Evolutionary conservation across 257 asterid species (phyloP), one percentile per base, ranked within the genome.

Genomic region (Rehmannia glutinosa): DNA sequence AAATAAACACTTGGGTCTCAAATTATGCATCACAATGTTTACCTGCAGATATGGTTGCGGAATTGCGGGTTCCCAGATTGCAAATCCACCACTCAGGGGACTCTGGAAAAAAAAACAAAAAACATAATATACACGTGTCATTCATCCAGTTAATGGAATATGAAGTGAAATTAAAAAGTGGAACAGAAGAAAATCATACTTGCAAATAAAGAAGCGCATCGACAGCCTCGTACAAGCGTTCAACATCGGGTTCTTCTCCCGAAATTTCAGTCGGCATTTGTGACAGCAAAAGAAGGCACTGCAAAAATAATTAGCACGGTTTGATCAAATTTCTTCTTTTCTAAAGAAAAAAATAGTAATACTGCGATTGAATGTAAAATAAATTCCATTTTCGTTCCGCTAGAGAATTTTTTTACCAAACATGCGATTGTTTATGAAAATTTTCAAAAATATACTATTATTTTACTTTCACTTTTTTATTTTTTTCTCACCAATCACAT

Each of bases 1-100:
- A n/a, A 8, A 8, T 0, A 1, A 8, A 39, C 15, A 39, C 10
- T 39, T 9, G 6, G 82, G 84, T 27, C 79, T 78, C 86, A n/a
- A n/a, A n/a, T n/a, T n/a, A n/a, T 83, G 73, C 5, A 71, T n/a
- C 5, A n/a, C 41, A 58, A 32, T 41, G 5, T 15, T 39, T 68
- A 85, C 92, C 76, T 91, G 86, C 62, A 88, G 42, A 62, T 88
- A 91, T 35, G 95, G 95, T 12, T 86, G 87, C 9, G 89, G 81
- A 62, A 80, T 58, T 33, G 89, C 76, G 25, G 92, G 92, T 64
- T 85, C 89, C 92, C 92, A 85, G 30, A 79, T 67, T 0, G 87
- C 70, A 61, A 86, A 86, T 55, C 92, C 89, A 20, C 92, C 89
- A 41, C 77, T 83, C 23, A 66, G 51, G 4, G 83, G 85, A 42